Evolutionary conservation across 306 rosid species (phyloP), one percentile per base, ranked within the genome.

Genomic region (Trifolium repens): DNA sequence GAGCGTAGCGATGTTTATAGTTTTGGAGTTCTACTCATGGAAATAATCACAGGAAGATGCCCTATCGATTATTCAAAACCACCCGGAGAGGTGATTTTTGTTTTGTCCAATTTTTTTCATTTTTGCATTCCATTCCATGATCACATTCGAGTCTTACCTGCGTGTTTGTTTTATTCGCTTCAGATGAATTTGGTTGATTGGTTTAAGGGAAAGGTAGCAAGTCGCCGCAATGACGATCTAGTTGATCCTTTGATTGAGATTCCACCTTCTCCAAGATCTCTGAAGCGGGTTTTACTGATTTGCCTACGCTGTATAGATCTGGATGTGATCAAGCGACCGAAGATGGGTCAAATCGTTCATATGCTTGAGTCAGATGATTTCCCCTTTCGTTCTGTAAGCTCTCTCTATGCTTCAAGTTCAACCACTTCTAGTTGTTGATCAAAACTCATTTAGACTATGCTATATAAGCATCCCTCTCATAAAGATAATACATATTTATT

Each of bases 181-280:
- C 85, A 94, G 98, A 94, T 94, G 97, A 94, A 94, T 83, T 81
- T 94, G 87, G 96, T 91, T 62, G 98, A 94, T 72, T 94, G 96
- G 96, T 94, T 94, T 75, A 94, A 90, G 82, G 96, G 83, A 80
- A 89, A 90, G 96, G 97, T 94, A 16, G 90, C 93, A 37, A 88
- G 84, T 84, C 97, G 93, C 35, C 91, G 96, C 24, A 93, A 96
- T 0, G 97, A 94, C 54, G 98, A 89, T 9, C 85, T 91, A 16
- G 79, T 91, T 46, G 98, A 94, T 78, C 91, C 96, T 46, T 71
- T 88, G 66, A 86, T 94, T n/a, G 90, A 85, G 86, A 71, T 84
- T 81, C 90, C 83, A 47, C 96, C 98, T 57, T 46, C 93, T 62
- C 89, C 91, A 7, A 87, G 97, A 84, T 85, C 91, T 69, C 61